Evolutionary conservation across 2,329 filamentous ascomycete genomes (phyloP), one percentile per base, ranked within the genome.

Genomic region (Cladophialophora exuberans): DNA sequence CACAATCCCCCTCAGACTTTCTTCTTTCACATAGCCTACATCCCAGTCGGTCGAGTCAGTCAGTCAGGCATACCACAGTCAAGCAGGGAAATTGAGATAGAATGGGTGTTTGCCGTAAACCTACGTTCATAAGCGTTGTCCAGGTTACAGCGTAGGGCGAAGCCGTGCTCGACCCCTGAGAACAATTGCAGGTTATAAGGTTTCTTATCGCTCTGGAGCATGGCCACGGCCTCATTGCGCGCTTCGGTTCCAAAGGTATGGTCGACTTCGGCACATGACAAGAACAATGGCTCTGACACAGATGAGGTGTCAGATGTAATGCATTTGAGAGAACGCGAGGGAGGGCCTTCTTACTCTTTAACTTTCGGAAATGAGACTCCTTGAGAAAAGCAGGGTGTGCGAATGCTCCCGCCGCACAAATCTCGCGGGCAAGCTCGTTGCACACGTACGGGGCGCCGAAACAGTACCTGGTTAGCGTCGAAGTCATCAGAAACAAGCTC

Each of bases 371-470:
- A 52, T 80, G 74, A 22, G 69, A 65, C 47, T 80, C 76, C 42
- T 76, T 78, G 39, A 81, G 60, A 55, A 77, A 75, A 0, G 78
- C 73, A 1, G 79, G 79, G 57, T 81, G 78, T 0, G 76, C 79
- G 63, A 81, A 78, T 0, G 77, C 79, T 1, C 79, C 79, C 1
- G 69, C 78, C 1, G 66, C 64, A 4, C 74, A 71, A 0, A 57
- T 64, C 11, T 69, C 68, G 4, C 59, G 62, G 0, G 75, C 71
- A 2, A 80, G 65, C 57, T 74, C 64, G 35, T 74, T 53, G 50
- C 72, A 74, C 2, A 78, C 77, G 56, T 76, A 80, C 5, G 77
- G 77, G 0, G 69, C 70, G 1, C 70, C 70, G 39, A 69, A 72
- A 35, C 58, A 61, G 48, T 61, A 61, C 13, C 58, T 61, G 41